These are phyloP conservation scores for Solidago caesia DNA, from an alignment of 129 eudicot genomes.

Conservation along the genomic window DNA sequence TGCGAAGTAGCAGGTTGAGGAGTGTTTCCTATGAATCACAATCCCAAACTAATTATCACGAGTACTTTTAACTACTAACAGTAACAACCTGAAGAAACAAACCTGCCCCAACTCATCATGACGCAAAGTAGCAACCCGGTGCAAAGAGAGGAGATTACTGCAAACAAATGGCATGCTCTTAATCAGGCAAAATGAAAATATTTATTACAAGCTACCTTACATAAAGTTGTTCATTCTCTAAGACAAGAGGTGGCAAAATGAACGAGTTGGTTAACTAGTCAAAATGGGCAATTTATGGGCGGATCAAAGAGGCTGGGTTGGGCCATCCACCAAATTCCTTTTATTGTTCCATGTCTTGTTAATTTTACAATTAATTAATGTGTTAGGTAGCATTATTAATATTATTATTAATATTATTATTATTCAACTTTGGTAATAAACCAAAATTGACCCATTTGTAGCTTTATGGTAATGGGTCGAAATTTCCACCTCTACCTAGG, in stretches of 20 bases:
- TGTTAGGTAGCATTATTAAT: too few relatives aligned
- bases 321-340: neutral
- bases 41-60: neutral
- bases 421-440: neutral
- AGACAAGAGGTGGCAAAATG: neutral
- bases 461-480: neutral
- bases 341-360: neutral
- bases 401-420: too few relatives aligned
- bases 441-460: neutral
- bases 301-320: neutral
- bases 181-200: conserved; percentile 21
- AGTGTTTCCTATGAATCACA: conserved; percentile 75
- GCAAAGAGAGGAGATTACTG: conserved; percentile 89
- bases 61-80: neutral
- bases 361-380: neutral
- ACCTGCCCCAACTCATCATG: conserved; percentile 99
- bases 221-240: neutral
- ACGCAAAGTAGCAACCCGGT: conserved; percentile 91
- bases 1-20: conserved; percentile 84
- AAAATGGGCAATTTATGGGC: neutral
- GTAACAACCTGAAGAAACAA: conserved; percentile 24
- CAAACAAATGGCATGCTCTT: conserved; percentile 19
- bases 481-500: neutral
- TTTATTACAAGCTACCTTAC: conserved; percentile 9
- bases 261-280: neutral